Percentiles rank a stretch among this genome's conserved stretches.
These are phyloP conservation scores for Craspedostauros australis DNA, from an alignment of 108 stramenopile genomes.

Conservation along the genomic window DNA sequence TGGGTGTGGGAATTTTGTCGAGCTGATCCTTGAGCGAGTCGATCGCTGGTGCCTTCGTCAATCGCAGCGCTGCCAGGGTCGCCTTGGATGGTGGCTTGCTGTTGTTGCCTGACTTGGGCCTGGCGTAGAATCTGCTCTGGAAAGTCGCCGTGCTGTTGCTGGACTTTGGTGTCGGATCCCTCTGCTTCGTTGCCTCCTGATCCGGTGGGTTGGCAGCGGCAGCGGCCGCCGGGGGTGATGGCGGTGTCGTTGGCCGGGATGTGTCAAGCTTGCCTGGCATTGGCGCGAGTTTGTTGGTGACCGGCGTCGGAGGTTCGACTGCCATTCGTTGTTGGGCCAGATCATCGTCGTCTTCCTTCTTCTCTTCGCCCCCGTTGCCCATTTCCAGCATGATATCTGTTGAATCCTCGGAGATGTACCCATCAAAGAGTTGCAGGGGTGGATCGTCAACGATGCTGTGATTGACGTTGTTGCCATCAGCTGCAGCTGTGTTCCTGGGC, in stretches of 20 bases:
- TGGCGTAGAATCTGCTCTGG: too few relatives aligned
- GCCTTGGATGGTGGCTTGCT: background rate
- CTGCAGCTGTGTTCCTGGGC: too few relatives aligned
- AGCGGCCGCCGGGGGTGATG: background rate
- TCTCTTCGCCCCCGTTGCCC: background rate
- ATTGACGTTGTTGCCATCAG: too few relatives aligned
- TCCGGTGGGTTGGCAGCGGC: too few relatives aligned
- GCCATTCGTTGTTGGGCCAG: background rate
- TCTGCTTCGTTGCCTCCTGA: too few relatives aligned
- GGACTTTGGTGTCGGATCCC: too few relatives aligned
- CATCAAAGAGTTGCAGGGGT: too few relatives aligned
- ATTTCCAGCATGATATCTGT: too few relatives aligned
- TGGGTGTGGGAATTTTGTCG: conserved; percentile 1
- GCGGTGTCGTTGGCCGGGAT: background rate
- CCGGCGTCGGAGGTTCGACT: background rate
- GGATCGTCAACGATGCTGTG: too few relatives aligned
- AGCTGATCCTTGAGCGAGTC: conserved; percentile 5
- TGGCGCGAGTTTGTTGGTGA: background rate
- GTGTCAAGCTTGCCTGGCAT: background rate
- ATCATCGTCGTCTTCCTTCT: background rate
- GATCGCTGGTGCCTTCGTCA: background rate
- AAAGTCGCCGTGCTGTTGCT: too few relatives aligned
- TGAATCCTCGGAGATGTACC: too few relatives aligned
- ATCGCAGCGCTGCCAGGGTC: background rate
- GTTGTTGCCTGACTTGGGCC: too few relatives aligned